Base-by-base conservation (phyloP, 2,329 filamentous ascomycete genomes). In the Bipolaris bicolor region DNA sequence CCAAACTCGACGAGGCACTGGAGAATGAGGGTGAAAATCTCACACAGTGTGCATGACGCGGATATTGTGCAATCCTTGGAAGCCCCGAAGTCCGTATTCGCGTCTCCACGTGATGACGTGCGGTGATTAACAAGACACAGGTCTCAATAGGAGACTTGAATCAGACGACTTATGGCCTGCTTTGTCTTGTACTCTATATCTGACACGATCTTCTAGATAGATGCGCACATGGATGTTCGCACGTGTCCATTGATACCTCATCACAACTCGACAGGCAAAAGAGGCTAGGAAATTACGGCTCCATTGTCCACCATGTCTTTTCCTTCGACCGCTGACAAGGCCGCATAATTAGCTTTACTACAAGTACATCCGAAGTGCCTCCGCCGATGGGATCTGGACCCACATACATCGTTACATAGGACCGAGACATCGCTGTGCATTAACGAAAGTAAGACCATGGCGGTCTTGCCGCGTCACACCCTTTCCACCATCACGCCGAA, bases 61-160 rank as follows among this genome's bases (percentile, higher is more conserved):
- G 50, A 53, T 52, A 53, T 39, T 49, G 41, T 44, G 49, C 54
- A 53, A 53, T 33, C 36, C 54, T 37, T 48, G 49, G 44, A 53
- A 55, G 40, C 31, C 22, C 26, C 18, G 40, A 41, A 29, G 40
- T 15, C 53, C 43, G 43, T 51, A 36, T 52, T 57, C 57, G 49
- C 48, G 49, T 57, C 46, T 46, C 50, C 54, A 57, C 50, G 54
- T 57, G 54, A 57, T 53, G 49, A 33, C 49, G 49, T 52, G 49
- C 33, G 13, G 33, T 5, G 9, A 37, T 24, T 29, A 39, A 13
- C 24, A 13, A 9, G 34, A 13, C 22, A 26, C 34, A 26, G 26
- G 7, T 20, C 26, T 34, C 2, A 11, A 26, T 26, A 48, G 13
- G 24, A 37, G 18, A 24, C 34, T 11, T n/a, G n/a, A 15, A 26